Evolutionary conservation across 208 protist genomes (phyloP), one percentile per base, ranked within the genome.

Genomic region (Trypanosoma rangeli): DNA sequence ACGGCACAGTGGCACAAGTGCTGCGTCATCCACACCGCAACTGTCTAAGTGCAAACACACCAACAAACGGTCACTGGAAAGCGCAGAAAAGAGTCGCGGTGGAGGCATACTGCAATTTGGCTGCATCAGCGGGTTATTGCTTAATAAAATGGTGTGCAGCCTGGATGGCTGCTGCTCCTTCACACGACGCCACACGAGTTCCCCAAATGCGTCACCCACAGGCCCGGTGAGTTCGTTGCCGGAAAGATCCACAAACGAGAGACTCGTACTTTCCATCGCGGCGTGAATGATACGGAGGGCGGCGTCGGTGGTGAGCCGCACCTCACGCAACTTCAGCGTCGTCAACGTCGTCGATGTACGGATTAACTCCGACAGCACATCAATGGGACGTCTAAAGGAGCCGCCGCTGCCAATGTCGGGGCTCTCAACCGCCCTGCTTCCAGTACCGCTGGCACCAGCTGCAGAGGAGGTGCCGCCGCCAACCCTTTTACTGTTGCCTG

Each of bases 361-460:
- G 29, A 94, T 69, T 15, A 95, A 74, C 70, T 92, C 78, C 46
- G 80, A 74, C 31, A 94, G 74, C 4, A 93, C 74, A 56, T 87
- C 78, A 55, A 94, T 82, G 13, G 89, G 86, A 22, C 79, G 80
- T 3, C 60, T 35, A 5, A 61, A 26, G 1, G 5, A 33, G 8
- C 53, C 33, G 46, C 22, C 50, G 50, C 7, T 33, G 44, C 44
- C 44, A 20, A 24, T 37, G 37, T 64, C 69, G 52, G 37, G 46
- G 20, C 2, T 15, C 35, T 42, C 54, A 18, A 10, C 54, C 20
- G 20, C 64, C 18, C 62, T 10, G 10, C 18, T 64, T 9, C 20
- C 50, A 49, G 56, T n/a, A 15, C 10, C 46, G 4, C 10, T 16
- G 3, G 16, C 46, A 16, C 46, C 57, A 28, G 44, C 33, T 18